Base-by-base conservation (phyloP, 352 stramenopile genomes). In the Pythium pyrilobum region DNA sequence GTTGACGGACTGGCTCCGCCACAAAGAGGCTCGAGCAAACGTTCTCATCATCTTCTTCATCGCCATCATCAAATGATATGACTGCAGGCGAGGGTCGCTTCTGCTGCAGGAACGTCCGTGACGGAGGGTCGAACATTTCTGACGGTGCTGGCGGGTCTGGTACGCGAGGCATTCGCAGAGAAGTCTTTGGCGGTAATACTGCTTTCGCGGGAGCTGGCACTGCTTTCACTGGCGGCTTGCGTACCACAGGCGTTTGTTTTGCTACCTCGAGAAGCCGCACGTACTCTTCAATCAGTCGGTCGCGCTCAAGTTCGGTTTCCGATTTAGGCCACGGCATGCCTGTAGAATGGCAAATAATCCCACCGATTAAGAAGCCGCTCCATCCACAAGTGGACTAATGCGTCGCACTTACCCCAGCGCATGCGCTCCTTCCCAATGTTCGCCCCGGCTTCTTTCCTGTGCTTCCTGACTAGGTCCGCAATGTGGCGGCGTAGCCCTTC, bases 251-350 rank as follows among this genome's bases (percentile, higher is more conserved):
- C 29, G 28, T 25, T 20, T 38, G 24, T 16, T 58, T 58, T 1
- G 10, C 11, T 11, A 50, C 11, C n/a, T 61, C 37, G 6, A 41
- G 3, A 1, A 36, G 37, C 16, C 38, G 21, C 2, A 28, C 40
- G 42, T 52, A 52, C 18, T 28, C 34, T 32, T 39, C 25, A 28
- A 50, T 16, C 15, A 61, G 44, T 10, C 28, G 31, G 13, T 61
- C 53, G 7, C 43, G 44, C 37, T 61, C 53, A 4, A 50, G n/a
- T n/a, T 61, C 53, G 10, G 49, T 28, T 3, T 55, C 36, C 1
- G 53, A 55, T 20, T 61, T 61, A 1, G 53, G 53, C 53, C 53
- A 61, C 34, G 29, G 23, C 27, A 61, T 50, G 2, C 53, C 53
- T 61, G n/a, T 7, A 43, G 15, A 37, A 18, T n/a, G 3, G 20